These are phyloP conservation scores for Plasmodium gaboni DNA, from an alignment of 169 alveolate genomes.

Conservation along the genomic window DNA sequence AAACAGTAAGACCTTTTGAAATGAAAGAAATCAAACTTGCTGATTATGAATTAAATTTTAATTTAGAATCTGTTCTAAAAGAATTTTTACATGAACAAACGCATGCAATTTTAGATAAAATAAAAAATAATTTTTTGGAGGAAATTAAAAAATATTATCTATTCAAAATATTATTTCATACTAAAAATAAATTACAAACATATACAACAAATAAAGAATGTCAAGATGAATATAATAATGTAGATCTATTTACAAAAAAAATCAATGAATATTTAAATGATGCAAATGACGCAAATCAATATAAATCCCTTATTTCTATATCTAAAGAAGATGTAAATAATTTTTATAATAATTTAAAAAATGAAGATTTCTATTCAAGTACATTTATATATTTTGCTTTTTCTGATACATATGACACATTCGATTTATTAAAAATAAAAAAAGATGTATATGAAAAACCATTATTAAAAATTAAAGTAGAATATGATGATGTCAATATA, in stretches of 20 bases:
- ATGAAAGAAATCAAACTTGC: constrained; percentile 73
- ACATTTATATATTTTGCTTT: constrained; percentile 47
- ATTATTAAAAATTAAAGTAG: constrained; percentile 71
- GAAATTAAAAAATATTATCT: constrained; percentile 50
- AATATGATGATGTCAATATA: constrained; percentile 76
- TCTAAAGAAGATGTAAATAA: constrained; percentile 21
- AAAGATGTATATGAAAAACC: constrained; percentile 66
- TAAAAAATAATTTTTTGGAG: constrained; percentile 7
- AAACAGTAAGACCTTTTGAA: constrained; percentile 91
- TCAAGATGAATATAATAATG: neutral
- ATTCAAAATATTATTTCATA: constrained; percentile 14
- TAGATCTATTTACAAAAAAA: neutral
- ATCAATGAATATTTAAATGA: neutral
- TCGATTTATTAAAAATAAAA: constrained; percentile 52
- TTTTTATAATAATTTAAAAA: constrained; percentile 17
- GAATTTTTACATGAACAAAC: constrained; percentile 51
- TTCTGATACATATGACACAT: constrained; percentile 21
- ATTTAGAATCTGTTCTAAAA: constrained; percentile 34
- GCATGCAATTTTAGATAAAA: constrained; percentile 6
- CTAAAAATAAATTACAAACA: neutral
- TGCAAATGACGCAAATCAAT: neutral
- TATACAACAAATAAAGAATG: neutral
- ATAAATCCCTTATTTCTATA: neutral
- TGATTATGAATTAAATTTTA: constrained; percentile 27
- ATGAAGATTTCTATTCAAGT: constrained; percentile 46